Evolutionary conservation across 2,329 filamentous ascomycete species (phyloP).

Genomic region (Neofusicoccum parvum): DNA sequence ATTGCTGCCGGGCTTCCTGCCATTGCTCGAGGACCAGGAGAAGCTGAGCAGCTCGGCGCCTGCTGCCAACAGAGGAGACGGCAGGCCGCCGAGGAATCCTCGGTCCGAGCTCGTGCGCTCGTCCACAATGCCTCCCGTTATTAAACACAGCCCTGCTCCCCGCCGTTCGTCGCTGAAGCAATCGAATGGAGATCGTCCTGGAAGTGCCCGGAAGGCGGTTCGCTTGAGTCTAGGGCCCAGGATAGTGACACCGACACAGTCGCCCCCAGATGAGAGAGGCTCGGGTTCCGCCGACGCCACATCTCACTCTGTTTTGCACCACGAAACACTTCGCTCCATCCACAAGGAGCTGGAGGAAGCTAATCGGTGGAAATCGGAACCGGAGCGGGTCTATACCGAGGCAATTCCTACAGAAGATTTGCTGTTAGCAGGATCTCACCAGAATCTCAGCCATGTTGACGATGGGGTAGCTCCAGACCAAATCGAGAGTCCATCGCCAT

Average conservation of each 20-base stretch:
- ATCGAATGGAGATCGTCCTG: slow-evolving; percentile 15
- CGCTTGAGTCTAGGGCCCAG: slow-evolving; percentile 16
- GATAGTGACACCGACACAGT: slow-evolving; percentile 20
- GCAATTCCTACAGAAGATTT: slow-evolving; percentile 11
- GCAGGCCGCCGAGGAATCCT: slow-evolving; percentile 3
- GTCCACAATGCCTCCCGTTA: slow-evolving; percentile 12
- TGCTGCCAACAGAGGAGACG: slow-evolving; percentile 3
- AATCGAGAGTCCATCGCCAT: neutral
- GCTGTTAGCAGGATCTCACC: neutral
- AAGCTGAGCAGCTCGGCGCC: slow-evolving; percentile 19
- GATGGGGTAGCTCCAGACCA: neutral
- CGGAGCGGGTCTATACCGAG: slow-evolving; percentile 6
- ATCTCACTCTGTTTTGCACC: neutral
- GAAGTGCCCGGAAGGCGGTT: slow-evolving; percentile 20
- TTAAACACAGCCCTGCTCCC: slow-evolving; percentile 5
- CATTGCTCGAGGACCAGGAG: slow-evolving; percentile 20
- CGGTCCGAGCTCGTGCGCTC: slow-evolving; percentile 14
- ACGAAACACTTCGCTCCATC: neutral
- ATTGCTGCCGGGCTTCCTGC: slow-evolving; percentile 20
- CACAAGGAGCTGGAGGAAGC: slow-evolving; percentile 8
- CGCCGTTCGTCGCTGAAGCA: slow-evolving; percentile 21
- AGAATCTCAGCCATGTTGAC: neutral
- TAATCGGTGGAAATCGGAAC: slow-evolving; percentile 13
- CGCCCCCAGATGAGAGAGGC: slow-evolving; percentile 11
- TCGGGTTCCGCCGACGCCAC: slow-evolving; percentile 3